Evolutionary conservation across 805 yeast genomes (phyloP), one percentile per base, ranked within the genome.

Genomic region (Saturnispora bothae): DNA sequence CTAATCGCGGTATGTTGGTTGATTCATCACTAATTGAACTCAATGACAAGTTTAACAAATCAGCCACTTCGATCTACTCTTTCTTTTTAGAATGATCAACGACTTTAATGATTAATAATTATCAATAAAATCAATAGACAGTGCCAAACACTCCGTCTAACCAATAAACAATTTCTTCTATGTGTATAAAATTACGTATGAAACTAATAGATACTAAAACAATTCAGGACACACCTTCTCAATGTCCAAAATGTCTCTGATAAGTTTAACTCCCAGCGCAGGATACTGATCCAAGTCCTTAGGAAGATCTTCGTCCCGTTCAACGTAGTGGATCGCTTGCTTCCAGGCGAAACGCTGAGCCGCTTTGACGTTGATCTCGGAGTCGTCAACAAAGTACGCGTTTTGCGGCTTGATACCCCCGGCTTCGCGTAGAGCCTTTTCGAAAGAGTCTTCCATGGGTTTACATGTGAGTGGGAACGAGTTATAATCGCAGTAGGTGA

Each of bases 401-500:
- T 66, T 68, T 52, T 46, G 34, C 39, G 68, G 59, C 41, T 64
- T 61, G 9, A 60, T 54, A 9, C 73, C 72, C 18, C 80, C 78
- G 22, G 95, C 78, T 33, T 77, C 72, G 7, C 52, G 42, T 59
- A 84, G 66, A n/a, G 82, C 83, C 40, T 65, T 69, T 27, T 71
- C 68, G 53, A 78, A 89, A 50, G 78, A 76, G 38, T 61, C 65
- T 15, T 65, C 61, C 76, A 83, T 83, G n/a, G 98, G 98, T 61
- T 89, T 89, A 62, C 97, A 92, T 23, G 79, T 61, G 41, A 89
- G 66, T 5, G 81, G 78, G 39, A 73, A 76, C 36, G 64, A 52
- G 34, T 75, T 64, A 54, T 92, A 92, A 61, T 92, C 94, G 61
- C 98, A 92, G 59, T 65, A 89, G 1, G 96, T 85, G 48, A 92